These are phyloP conservation scores for Metarhizium humberi DNA, from an alignment of 2,329 filamentous ascomycete genomes.

Conservation along the genomic window DNA sequence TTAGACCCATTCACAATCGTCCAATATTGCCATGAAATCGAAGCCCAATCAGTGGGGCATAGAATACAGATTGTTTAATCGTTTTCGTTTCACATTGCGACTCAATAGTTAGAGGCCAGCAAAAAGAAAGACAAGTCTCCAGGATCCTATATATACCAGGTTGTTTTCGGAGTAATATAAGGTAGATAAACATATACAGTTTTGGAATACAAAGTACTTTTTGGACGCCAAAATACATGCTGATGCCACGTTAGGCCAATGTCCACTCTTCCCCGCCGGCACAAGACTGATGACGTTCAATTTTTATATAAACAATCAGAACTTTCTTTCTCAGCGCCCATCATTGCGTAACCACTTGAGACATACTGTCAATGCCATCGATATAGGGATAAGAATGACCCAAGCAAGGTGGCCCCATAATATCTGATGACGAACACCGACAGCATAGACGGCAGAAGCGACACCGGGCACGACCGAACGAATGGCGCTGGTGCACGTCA, in stretches of 20 bases:
- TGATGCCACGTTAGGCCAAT: neutral
- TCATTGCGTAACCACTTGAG: conserved; percentile 19
- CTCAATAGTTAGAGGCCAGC: neutral
- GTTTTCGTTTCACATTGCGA: neutral
- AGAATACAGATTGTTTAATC: neutral
- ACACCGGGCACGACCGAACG: conserved; percentile 57
- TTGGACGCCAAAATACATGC: neutral
- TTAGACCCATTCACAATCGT: neutral
- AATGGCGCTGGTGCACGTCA: conserved; percentile 52
- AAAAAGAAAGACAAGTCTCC: neutral
- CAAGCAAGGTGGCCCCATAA: conserved; percentile 47
- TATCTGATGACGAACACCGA: conserved; percentile 53
- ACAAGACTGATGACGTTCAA: no score
- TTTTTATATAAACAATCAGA: no score
- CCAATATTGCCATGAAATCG: neutral
- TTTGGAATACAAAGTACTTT: neutral
- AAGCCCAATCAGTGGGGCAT: neutral
- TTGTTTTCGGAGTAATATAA: neutral
- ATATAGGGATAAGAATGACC: conserved; percentile 22
- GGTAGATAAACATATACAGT: neutral
- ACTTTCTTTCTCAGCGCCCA: neutral
- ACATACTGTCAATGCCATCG: conserved; percentile 16
- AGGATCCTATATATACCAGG: neutral
- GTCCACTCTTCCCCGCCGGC: neutral
- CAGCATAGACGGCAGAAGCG: conserved; percentile 59